Evolutionary conservation across 306 rosid genomes (phyloP).

Genomic region (Argentina anserina): DNA sequence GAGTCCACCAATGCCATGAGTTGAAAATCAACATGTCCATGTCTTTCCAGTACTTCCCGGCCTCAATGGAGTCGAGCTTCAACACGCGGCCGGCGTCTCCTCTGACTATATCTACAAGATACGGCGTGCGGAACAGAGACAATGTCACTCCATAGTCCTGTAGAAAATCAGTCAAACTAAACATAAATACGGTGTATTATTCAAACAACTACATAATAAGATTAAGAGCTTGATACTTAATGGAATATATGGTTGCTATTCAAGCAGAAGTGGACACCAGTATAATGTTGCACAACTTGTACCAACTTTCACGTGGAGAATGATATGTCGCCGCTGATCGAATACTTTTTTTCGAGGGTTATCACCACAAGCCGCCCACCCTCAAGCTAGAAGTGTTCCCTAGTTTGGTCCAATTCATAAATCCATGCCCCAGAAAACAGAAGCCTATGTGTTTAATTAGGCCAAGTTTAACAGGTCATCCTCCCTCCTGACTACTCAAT

Average conservation of each 20-base stretch:
- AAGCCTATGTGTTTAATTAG: background rate
- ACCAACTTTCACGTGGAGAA: slow-evolving; percentile 5
- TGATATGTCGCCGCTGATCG: background rate
- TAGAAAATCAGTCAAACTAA: background rate
- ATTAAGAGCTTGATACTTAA: background rate
- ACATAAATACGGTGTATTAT: background rate
- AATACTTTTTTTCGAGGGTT: background rate
- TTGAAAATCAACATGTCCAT: slow-evolving; percentile 87
- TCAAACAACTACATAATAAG: background rate
- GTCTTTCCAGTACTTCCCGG: slow-evolving; percentile 74
- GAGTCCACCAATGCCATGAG: slow-evolving; percentile 99
- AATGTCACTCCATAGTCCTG: slow-evolving; percentile 77
- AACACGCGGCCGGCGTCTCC: slow-evolving; percentile 67
- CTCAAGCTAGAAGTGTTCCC: background rate
- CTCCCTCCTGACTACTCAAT: background rate
- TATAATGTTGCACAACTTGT: background rate
- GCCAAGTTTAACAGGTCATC: background rate
- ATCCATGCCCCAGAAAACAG: background rate
- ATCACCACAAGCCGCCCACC: background rate
- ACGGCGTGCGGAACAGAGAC: slow-evolving; percentile 67
- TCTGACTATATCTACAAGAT: slow-evolving; percentile 67
- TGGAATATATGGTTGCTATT: background rate
- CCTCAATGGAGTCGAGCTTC: slow-evolving; percentile 57
- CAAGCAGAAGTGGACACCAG: background rate
- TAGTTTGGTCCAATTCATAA: background rate